Evolutionary conservation across 228 moss, liverwort and hornwort genomes (phyloP), one percentile per base, ranked within the genome.

Genomic region (Sphagnum magellanicum): DNA sequence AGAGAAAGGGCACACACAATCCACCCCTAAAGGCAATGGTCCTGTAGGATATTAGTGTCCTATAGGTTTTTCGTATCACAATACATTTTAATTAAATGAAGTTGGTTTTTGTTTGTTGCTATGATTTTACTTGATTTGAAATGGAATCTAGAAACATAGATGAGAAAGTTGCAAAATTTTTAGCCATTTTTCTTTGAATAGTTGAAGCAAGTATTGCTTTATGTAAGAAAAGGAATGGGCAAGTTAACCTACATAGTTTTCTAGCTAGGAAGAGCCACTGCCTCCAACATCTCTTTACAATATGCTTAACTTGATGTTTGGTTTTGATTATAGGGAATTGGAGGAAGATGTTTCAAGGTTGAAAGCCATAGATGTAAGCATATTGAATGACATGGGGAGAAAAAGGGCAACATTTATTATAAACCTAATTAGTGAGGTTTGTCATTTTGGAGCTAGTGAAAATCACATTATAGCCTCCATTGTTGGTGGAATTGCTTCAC

Each of bases 401-500:
- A 71, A 77, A 49, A 90, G 84, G 49, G 80, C 86, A 63, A 84
- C 80, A 66, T 81, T 98, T 74, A 81, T 87, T 66, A 91, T 90
- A 69, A 92, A 94, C 73, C 74, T 93, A 6, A 70, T 98, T 46
- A 72, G 70, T 76, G 98, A 98, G 77, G 78, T 98, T 51, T 98
- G 92, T 72, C 87, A 94, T 78, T 93, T 84, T 86, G 98, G 98
- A 76, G 92, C 91, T 52, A 66, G 88, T n/a, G 98, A 98, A 79
- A 86, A 92, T 59, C 98, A 92, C 59, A 90, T 89, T 80, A 90
- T 98, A 7, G 92, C 88, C 66, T 91, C 98, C 50, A 89, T 98
- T 53, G 79, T 94, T 57, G 98, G 98, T n/a, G 98, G 98, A 47
- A 88, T 98, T 79, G 93, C 94, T 66, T 89, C 98, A 55, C 93